phyloP scores from a whole-genome alignment of 2,329 filamentous ascomycete species.

The Alternaria solani region DNA sequence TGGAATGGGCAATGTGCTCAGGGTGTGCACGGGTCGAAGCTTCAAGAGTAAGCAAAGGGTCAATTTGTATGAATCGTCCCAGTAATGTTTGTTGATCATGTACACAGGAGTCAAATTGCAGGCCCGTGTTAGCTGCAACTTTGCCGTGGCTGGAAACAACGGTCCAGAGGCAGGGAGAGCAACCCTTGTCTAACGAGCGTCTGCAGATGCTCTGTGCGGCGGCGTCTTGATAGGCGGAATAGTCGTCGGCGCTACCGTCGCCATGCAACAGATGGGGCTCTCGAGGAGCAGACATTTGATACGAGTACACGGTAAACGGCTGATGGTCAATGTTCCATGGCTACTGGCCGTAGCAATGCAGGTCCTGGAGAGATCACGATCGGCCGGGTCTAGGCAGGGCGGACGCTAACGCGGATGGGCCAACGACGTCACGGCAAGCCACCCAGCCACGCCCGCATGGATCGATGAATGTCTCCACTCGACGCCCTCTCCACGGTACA shows the following conservation, averaged over 20 bases:
- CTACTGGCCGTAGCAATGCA: not conserved
- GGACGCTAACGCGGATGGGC: not conserved
- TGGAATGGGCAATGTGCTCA: not conserved
- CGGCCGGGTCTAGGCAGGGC: not conserved
- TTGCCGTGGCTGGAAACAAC: constrained; percentile 2
- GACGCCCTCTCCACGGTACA: not conserved
- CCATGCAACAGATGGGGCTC: not conserved
- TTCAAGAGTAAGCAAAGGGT: not conserved
- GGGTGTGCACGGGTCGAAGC: not conserved
- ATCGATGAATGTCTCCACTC: not conserved
- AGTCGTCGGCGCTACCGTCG: not conserved
- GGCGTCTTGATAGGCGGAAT: not conserved
- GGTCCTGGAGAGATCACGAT: not conserved
- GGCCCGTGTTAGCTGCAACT: constrained; percentile 1
- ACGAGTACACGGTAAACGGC: not conserved
- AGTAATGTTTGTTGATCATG: not conserved
- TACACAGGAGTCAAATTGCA: constrained; percentile 1
- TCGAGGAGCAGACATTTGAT: not conserved
- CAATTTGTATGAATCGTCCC: not conserved
- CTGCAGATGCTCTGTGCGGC: not conserved
- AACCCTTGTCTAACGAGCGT: not conserved
- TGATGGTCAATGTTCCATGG: not conserved
- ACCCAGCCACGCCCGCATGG: constrained; percentile 1
- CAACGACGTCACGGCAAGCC: constrained; percentile 6
- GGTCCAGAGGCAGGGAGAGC: constrained; percentile 1